Evolutionary conservation across 352 stramenopile genomes (phyloP).

Genomic region (Phytophthora gonapodyides): DNA sequence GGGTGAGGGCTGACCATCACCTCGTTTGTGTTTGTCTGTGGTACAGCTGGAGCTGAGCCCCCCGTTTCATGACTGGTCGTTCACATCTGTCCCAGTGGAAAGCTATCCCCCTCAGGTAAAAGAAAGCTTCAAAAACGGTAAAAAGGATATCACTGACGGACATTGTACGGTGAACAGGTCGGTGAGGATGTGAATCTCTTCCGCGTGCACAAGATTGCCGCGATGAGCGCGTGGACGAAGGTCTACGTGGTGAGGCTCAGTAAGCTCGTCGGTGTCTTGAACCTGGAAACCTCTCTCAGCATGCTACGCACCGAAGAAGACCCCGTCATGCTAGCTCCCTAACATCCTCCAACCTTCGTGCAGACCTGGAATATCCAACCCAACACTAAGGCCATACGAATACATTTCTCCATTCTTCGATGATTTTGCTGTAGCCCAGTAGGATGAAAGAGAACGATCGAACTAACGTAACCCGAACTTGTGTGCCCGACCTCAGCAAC

Average conservation of each 20-base stretch:
- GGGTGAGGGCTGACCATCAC: constrained; percentile 33
- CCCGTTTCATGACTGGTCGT: constrained; percentile 66
- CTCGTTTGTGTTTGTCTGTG: neutral
- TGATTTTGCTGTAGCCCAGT: no score
- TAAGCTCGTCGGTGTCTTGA: constrained; percentile 73
- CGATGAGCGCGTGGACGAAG: constrained; percentile 84
- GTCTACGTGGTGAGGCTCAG: constrained; percentile 82
- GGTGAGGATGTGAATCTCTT: constrained; percentile 73
- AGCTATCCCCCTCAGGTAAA: constrained; percentile 79
- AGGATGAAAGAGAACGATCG: neutral
- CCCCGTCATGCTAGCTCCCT: constrained; percentile 40
- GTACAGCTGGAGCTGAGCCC: constrained; percentile 71
- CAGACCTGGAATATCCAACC: neutral
- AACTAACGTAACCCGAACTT: neutral
- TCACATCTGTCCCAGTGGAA: constrained; percentile 71
- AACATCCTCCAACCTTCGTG: neutral
- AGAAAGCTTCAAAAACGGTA: neutral
- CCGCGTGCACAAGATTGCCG: constrained; percentile 76
- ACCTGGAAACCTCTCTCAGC: constrained; percentile 68
- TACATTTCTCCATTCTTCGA: constrained; percentile 2
- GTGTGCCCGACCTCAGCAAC: neutral
- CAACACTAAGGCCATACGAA: neutral
- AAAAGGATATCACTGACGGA: no score
- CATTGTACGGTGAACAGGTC: constrained; percentile 42
- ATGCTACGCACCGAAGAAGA: constrained; percentile 59